Conservation (phyloP, 2,329 filamentous ascomycete genomes). For the Botrytis paeoniae region DNA sequence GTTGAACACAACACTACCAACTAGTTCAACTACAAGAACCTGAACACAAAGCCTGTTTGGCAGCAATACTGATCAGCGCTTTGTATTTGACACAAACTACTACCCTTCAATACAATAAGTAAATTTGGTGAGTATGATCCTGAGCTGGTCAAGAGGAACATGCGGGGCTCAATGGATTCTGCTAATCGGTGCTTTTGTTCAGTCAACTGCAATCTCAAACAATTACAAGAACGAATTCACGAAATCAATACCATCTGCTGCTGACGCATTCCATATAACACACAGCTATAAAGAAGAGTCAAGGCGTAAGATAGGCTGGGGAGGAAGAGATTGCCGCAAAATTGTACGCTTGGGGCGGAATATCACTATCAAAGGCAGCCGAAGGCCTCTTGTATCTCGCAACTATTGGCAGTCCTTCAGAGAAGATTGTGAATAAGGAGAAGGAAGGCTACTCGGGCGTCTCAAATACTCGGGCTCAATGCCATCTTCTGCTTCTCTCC, state of each 20-base stretch:
- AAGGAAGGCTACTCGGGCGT: no score
- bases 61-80: rapidly evolving
- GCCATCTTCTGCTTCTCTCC: no score
- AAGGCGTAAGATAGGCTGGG: not conserved
- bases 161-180: not conserved
- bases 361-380: not conserved
- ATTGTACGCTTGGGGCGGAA: not conserved
- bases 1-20: not conserved
- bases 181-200: not conserved
- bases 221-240: not conserved
- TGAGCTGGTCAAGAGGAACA: not conserved
- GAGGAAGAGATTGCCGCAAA: no score
- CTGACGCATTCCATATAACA: no score
- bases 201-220: not conserved
- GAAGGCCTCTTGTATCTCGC: not conserved
- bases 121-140: not conserved
- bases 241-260: not conserved
- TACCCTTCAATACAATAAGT: no score
- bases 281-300: no score
- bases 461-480: not conserved
- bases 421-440: rapidly evolving
- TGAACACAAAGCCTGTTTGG: not conserved
- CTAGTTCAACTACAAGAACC: not conserved
- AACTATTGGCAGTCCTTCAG: no score
- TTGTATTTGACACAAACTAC: not conserved